Percentiles rank a stretch among this genome's conserved stretches.
Evolutionary conservation across 768 basidiomycete genomes (phyloP).

Genomic region (Boletus sp.): DNA sequence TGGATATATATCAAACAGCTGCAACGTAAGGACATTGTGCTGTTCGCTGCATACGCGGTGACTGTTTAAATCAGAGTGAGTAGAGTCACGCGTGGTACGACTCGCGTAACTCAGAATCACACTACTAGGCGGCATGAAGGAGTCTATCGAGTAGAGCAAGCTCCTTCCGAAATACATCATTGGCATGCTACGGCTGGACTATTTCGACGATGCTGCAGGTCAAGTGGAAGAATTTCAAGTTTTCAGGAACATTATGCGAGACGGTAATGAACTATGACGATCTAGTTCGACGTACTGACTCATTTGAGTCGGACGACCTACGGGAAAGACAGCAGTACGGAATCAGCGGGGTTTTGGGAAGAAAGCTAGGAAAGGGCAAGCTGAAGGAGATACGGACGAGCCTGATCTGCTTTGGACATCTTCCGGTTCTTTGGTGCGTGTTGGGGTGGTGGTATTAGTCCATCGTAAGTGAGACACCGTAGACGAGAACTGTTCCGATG

Average conservation of each 20-base stretch:
- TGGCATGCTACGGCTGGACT: conserved; percentile 20
- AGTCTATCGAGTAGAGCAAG: conserved; percentile 1
- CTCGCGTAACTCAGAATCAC: neutral
- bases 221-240: conserved; percentile 24
- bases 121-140: conserved; percentile 13
- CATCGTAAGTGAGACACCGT: no score
- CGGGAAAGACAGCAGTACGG: no score
- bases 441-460: no score
- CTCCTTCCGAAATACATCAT: conserved; percentile 15
- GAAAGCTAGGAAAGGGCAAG: no score
- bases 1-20: conserved; percentile 16
- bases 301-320: no score
- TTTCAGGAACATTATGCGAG: conserved; percentile 18
- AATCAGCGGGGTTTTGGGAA: no score
- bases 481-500: no score
- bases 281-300: no score
- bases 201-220: conserved; percentile 24
- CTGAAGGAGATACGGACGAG: no score
- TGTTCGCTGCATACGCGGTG: conserved; percentile 22
- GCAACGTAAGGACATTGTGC: conserved; percentile 9
- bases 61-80: conserved; percentile 12
- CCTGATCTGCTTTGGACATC: no score
- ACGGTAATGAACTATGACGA: conserved; percentile 6
- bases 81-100: neutral
- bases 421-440: no score